Percentiles rank a stretch among this genome's conserved stretches.
phyloP scores from a whole-genome alignment of 805 yeast species.

The Priceomyces melissophilus region DNA sequence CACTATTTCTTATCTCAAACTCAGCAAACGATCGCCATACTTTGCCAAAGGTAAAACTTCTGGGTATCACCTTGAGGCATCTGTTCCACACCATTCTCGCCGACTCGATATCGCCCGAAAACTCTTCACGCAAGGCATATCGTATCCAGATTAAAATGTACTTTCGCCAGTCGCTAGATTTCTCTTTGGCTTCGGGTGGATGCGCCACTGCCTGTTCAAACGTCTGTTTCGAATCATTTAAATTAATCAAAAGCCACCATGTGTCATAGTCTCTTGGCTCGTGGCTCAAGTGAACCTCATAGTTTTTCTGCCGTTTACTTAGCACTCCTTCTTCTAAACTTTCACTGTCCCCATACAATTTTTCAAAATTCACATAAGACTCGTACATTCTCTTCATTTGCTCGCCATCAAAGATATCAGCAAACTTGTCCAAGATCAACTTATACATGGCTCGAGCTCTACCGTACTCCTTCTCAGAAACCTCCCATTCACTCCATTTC shows the following conservation, averaged over 20 bases:
- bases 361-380: constrained; percentile 55
- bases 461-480: constrained; percentile 54
- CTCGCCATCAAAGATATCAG: constrained; percentile 22
- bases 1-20: constrained; percentile 65
- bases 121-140: constrained; percentile 62
- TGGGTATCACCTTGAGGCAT: constrained; percentile 50
- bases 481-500: constrained; percentile 73
- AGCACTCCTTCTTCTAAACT: constrained; percentile 53
- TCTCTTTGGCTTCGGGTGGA: constrained; percentile 34
- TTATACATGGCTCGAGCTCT: constrained; percentile 58
- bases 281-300: constrained; percentile 44
- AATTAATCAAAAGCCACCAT: constrained; percentile 73
- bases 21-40: constrained; percentile 71
- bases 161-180: constrained; percentile 54
- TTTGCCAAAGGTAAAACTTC: constrained; percentile 61
- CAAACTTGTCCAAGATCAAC: constrained; percentile 39
- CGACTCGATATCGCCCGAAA: constrained; percentile 36
- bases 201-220: constrained; percentile 44
- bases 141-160: constrained; percentile 71
- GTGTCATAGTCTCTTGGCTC: constrained; percentile 63
- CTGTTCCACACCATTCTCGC: constrained; percentile 52
- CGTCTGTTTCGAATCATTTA: constrained; percentile 10
- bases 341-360: constrained; percentile 54
- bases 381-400: constrained; percentile 33
- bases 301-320: constrained; percentile 51